Base-by-base conservation (phyloP, 495 filamentous ascomycete species). In the Tuber aestivum region DNA sequence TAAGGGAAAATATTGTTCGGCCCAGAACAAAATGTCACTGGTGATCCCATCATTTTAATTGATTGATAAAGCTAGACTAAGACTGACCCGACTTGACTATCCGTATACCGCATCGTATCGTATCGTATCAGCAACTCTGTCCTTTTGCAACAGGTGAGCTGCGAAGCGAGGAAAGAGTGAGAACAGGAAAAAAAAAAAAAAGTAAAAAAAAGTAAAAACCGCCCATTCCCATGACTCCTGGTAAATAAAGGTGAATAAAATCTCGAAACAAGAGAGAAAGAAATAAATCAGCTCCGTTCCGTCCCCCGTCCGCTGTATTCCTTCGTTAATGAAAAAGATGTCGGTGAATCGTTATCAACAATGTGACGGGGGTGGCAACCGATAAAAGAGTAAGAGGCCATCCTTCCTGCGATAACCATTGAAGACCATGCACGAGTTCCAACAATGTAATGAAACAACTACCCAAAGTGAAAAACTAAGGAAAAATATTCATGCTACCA, bases 391-490 rank as follows among this genome's bases (percentile, higher is more conserved):
- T 77, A 75, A 74, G 74, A 97, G 37, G 95, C 91, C 9, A 92
- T 92, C 87, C 97, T 97, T 87, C 91, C 92, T 77, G 97, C 89
- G 70, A 97, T 89, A 56, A 95, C 89, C 91, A 97, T 92, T 93
- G 94, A 97, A 41, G 92, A 91, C 48, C 92, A 90, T 73, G 56
- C 10, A 35, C 56, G 27, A 35, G 56, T 18, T 18, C 14, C 5
- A 65, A 27, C 56, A 16, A 65, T 65, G 27, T 27, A 65, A 65
- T 35, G 56, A 65, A 97, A 86, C 38, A 91, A 93, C 70, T 92
- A 91, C 10, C 91, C 90, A 82, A 97, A 80, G 76, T 78, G 78
- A 79, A 77, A 80, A 74, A 81, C 75, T 27, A 70, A 78, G 76
- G 71, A 74, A 75, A 73, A 50, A 70, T 76, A 70, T 75, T 56